A percentile compares a stretch with the other conserved stretches of the same genome.
These are phyloP conservation scores for Emericellopsis terricola DNA, from an alignment of 495 filamentous ascomycete species.

Conservation along the genomic window DNA sequence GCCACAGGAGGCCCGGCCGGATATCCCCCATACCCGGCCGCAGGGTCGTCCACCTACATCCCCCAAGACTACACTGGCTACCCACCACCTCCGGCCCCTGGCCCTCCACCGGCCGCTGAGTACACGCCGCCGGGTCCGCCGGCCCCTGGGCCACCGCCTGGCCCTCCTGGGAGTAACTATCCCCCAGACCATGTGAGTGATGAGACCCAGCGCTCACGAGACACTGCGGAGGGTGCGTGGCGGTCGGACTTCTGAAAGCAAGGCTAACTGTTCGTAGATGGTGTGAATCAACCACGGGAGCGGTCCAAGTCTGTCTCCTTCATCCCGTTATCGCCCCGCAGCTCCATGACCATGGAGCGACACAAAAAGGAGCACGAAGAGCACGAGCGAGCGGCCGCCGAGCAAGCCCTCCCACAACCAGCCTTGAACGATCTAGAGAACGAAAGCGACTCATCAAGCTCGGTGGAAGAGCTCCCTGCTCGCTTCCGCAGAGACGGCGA, in stretches of 20 bases:
- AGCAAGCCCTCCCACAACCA: slow-evolving; percentile 17
- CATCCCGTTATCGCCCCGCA: slow-evolving; percentile 23
- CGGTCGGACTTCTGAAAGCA: slow-evolving; percentile 6
- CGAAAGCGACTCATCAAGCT: no score
- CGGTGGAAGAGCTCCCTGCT: slow-evolving; percentile 35
- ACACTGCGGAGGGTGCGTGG: slow-evolving; percentile 13
- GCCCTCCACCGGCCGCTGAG: neutral
- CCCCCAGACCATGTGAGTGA: slow-evolving; percentile 20
- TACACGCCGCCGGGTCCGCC: slow-evolving; percentile 4
- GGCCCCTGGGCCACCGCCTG: slow-evolving; percentile 10
- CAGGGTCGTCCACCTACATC: slow-evolving; percentile 15
- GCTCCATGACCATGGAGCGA: slow-evolving; percentile 18
- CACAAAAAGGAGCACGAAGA: slow-evolving; percentile 14
- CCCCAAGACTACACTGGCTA: slow-evolving; percentile 17
- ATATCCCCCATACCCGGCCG: slow-evolving; percentile 20
- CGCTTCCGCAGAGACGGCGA: slow-evolving; percentile 47
- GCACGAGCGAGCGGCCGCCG: slow-evolving; percentile 5
- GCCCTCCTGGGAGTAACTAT: slow-evolving; percentile 8
- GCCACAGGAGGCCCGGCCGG: slow-evolving; percentile 11
- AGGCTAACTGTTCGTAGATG: neutral
- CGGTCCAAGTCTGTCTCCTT: slow-evolving; percentile 20
- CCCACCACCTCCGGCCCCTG: slow-evolving; percentile 15
- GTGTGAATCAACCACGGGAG: slow-evolving; percentile 2
- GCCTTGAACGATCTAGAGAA: slow-evolving; percentile 14
- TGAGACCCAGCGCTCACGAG: neutral